phyloP scores from a whole-genome alignment of 192 early-diverging fungal genomes.

The Ambispora gerdemannii region DNA sequence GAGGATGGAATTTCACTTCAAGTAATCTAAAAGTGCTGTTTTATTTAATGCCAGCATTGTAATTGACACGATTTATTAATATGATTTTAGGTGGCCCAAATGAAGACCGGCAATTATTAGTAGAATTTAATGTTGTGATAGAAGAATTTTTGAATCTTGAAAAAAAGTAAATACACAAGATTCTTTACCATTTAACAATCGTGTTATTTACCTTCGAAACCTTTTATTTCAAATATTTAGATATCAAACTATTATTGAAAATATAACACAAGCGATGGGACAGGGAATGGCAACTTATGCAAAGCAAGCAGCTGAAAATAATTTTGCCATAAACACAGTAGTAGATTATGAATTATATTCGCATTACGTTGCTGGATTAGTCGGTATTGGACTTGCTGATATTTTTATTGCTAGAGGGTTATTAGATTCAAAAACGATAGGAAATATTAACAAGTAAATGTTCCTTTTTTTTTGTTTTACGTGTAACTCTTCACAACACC shows the following conservation, averaged over 20 bases:
- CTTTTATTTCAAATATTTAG: slow-evolving; percentile 39
- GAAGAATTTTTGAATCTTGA: slow-evolving; percentile 78
- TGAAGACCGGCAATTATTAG: slow-evolving; percentile 87
- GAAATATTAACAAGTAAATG: not conserved
- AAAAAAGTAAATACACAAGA: not conserved
- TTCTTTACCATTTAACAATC: not conserved
- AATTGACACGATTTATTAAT: too few relatives aligned
- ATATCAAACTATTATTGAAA: slow-evolving; percentile 83
- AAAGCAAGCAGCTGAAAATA: slow-evolving; percentile 41
- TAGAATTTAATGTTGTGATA: slow-evolving; percentile 87
- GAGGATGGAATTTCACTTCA: slow-evolving; percentile 74
- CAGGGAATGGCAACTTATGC: slow-evolving; percentile 88
- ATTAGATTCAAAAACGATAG: not conserved
- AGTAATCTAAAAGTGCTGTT: slow-evolving; percentile 46
- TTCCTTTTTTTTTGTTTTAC: not conserved
- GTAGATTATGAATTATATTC: slow-evolving; percentile 95
- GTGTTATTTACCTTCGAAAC: not conserved
- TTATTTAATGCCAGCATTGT: too few relatives aligned
- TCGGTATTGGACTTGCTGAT: slow-evolving; percentile 89
- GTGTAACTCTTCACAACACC: too few relatives aligned
- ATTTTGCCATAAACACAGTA: slow-evolving; percentile 56
- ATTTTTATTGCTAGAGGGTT: slow-evolving; percentile 84
- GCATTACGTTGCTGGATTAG: slow-evolving; percentile 96
- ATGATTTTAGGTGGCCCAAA: slow-evolving; percentile 72
- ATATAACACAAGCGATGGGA: slow-evolving; percentile 92